Base-by-base conservation (phyloP, 148 eudicot species). In the Agrostemma githago region DNA sequence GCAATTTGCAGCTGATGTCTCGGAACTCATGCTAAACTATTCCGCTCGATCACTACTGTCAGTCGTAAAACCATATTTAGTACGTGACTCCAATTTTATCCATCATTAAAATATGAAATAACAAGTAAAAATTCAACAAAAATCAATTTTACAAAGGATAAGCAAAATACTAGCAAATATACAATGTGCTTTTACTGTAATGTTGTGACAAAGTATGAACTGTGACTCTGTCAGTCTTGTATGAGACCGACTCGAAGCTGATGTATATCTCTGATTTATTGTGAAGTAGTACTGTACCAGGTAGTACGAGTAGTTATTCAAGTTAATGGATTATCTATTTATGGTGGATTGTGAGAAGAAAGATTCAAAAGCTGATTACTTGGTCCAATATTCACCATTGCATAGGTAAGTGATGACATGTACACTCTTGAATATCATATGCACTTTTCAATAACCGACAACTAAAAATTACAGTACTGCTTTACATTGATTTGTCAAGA, bases 1-100 rank as follows among this genome's bases (percentile, higher is more conserved):
- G 83, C 97, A 92, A 26, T 89, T 79, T 79, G 68, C 83, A 12
- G 43, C 62, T 67, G 78, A 75, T 77, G 66, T 48, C 46, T 63
- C 72, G 5, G 81, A 81, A 48, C 76, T 76, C 90, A 87, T 76
- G 19, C 41, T 79, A 12, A 51, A 11, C 73, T 62, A 46, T 12
- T 71, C 79, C 78, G 79, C 63, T 6, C 34, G 34, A 58, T 39
- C 48, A 65, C 20, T 39, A 40, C 5, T 16, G n/a, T n/a, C 69
- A 66, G 69, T 3, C 9, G 9, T 9, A 11, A 48, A 14, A 10
- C 10, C 2, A 46, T 46, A 46, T 46, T 46, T 5, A 46, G 10
- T 26, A 26, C 34, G 40, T 34, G 7, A 62, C 14, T 62, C 66
- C 40, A 26, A 26, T 26, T 26, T 26, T 26, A 26, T 26, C 34